Evolutionary conservation across 208 protist species (phyloP).

Genomic region (Leishmania aethiopica): DNA sequence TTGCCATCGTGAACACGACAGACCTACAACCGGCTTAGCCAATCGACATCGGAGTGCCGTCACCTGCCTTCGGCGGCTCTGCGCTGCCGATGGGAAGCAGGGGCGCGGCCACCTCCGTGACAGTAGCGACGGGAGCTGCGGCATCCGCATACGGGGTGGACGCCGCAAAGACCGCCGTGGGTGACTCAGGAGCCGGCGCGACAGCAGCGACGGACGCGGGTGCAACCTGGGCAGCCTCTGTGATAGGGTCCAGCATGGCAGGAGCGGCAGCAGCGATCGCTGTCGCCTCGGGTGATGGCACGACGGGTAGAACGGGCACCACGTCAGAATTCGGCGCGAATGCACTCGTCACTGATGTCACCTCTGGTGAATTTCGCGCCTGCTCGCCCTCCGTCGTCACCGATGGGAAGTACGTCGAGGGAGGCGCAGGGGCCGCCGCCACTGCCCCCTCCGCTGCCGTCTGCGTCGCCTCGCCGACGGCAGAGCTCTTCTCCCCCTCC

Average conservation of each 20-base stretch:
- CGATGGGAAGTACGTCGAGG: conserved; percentile 14
- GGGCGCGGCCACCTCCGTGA: not conserved
- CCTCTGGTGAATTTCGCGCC: conserved; percentile 10
- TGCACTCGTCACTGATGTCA: not conserved
- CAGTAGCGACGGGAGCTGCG: not conserved
- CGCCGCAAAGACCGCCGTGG: not conserved
- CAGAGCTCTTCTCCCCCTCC: conserved; percentile 17
- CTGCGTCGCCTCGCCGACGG: not conserved
- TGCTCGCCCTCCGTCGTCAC: conserved; percentile 15
- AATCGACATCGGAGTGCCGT: not conserved
- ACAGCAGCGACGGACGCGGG: not conserved
- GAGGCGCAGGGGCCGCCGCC: not conserved
- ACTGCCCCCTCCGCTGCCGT: conserved; percentile 18
- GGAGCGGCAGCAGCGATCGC: not conserved
- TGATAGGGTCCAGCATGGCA: not conserved
- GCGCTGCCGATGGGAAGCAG: not conserved
- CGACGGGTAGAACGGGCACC: not conserved
- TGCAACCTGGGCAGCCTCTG: not conserved
- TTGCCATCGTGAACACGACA: not conserved
- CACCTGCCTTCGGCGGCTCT: not conserved
- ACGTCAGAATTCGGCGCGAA: not conserved
- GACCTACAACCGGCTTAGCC: not conserved
- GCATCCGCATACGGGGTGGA: not conserved
- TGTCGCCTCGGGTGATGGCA: not conserved
- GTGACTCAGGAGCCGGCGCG: not conserved